phyloP scores from a whole-genome alignment of 345 rosid genomes.

The Eucalyptus sp. region DNA sequence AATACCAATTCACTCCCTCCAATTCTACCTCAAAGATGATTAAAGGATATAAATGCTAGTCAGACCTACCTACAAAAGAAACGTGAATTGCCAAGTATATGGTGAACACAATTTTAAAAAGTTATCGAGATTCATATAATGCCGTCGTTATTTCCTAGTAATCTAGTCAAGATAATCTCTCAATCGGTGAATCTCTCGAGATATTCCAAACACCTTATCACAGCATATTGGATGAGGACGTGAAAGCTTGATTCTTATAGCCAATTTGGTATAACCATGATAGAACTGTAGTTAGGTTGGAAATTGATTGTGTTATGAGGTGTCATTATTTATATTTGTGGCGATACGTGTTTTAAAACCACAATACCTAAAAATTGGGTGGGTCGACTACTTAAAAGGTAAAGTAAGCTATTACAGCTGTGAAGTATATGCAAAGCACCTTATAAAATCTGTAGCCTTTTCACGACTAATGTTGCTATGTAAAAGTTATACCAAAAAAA shows the following conservation, averaged over 20 bases:
- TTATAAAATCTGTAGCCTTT: not conserved
- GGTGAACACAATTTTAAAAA: not conserved
- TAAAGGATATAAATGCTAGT: not conserved
- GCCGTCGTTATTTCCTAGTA: fast-evolving
- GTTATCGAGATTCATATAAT: not conserved
- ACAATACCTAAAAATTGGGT: not conserved
- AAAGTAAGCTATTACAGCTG: fast-evolving
- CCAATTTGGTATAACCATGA: fast-evolving
- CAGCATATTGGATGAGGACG: fast-evolving
- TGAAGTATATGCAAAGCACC: not conserved
- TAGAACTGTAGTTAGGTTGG: fast-evolving
- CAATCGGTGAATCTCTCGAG: fast-evolving
- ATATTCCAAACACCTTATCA: not conserved
- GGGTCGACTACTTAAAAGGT: not conserved
- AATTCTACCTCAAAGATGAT: not conserved
- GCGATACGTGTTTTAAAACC: not conserved
- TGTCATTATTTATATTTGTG: not conserved
- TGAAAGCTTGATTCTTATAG: not conserved
- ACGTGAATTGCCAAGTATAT: not conserved
- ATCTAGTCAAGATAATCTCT: not conserved
- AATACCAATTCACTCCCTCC: not conserved
- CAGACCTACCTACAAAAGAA: not conserved
- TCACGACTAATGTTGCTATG: not conserved
- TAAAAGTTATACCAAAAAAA: not conserved
- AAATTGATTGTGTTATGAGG: not conserved